Evolutionary conservation across 441 rosid genomes (phyloP), one percentile per base, ranked within the genome.

Genomic region (Gossypium davidsonii): DNA sequence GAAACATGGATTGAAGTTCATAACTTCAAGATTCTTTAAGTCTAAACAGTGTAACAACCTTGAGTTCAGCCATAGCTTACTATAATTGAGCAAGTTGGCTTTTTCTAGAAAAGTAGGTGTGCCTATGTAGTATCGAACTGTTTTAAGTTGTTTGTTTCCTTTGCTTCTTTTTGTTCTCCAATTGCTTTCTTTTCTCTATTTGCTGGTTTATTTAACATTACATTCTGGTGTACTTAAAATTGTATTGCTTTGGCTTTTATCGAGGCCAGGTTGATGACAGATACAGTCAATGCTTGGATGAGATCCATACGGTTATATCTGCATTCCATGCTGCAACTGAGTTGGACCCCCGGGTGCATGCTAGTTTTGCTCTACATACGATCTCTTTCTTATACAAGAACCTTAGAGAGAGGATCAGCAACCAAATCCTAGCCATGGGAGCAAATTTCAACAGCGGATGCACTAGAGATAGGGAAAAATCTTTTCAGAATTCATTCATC

Each of bases 261-360:
- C 42, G 23, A 0, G 17, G 71, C 14, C 81, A 92, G 99, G 99
- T 94, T 60, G 99, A 94, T 73, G 94, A 90, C 57, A 85, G 82
- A 69, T 90, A 90, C 75, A 91, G 77, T 77, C 97, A 89, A 65
- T 91, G 97, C 76, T 67, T 88, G 80, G 97, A 89, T 71, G 98
- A 94, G 85, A 83, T 92, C 73, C 97, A 94, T 64, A 94, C 92
- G 3, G 92, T 91, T 70, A 73, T 94, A 74, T 92, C 96, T 14
- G 97, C 99, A 1, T 94, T 94, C 79, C 96, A 94, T 34, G 97
- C 97, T 3, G 98, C 93, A 25, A 92, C 97, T 0, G 97, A 92
- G 76, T 75, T 91, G 82, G 91, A 92, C 52, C 99, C 97, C 0
- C 89, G 80, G 78, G 72, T 90, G 66, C 99, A 94, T 73, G 77